Evolutionary conservation across 2,329 filamentous ascomycete genomes (phyloP).

Genomic region (Corinectria fuckeliana): DNA sequence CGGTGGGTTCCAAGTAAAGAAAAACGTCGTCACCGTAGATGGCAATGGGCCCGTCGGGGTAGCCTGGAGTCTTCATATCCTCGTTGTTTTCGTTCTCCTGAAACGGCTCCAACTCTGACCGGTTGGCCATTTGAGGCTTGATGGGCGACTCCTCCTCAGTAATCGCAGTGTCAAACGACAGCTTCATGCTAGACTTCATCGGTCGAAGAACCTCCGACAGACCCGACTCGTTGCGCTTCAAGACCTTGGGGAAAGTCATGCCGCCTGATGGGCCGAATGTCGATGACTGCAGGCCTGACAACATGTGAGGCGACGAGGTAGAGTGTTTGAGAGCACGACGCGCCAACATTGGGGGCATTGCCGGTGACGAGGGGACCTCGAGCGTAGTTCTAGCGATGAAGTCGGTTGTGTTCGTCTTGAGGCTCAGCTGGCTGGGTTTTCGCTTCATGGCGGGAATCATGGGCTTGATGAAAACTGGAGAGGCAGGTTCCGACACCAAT

Average conservation of each 20-base stretch:
- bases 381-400: conserved; percentile 55
- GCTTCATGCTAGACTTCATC: conserved; percentile 50
- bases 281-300: conserved; percentile 63
- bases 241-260: conserved; percentile 68
- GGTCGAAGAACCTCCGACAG: conserved; percentile 65
- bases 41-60: conserved; percentile 81
- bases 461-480: conserved; percentile 82
- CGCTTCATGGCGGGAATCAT: conserved; percentile 73
- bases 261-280: conserved; percentile 67
- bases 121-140: conserved; percentile 66
- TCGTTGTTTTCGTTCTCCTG: conserved; percentile 75
- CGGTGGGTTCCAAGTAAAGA: conserved; percentile 80
- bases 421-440: conserved; percentile 78
- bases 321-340: conserved; percentile 71
- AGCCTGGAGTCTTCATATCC: conserved; percentile 81
- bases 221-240: conserved; percentile 66
- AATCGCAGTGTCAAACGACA: conserved; percentile 52
- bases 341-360: conserved; percentile 64
- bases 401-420: conserved; percentile 73
- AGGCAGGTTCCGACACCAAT: conserved; percentile 69
- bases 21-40: conserved; percentile 82
- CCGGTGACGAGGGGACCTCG: conserved; percentile 63
- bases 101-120: conserved; percentile 61
- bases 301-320: conserved; percentile 71
- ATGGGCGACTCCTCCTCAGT: conserved; percentile 65